phyloP scores from a whole-genome alignment of 345 rosid species.

The Chamaenerion angustifolium region DNA sequence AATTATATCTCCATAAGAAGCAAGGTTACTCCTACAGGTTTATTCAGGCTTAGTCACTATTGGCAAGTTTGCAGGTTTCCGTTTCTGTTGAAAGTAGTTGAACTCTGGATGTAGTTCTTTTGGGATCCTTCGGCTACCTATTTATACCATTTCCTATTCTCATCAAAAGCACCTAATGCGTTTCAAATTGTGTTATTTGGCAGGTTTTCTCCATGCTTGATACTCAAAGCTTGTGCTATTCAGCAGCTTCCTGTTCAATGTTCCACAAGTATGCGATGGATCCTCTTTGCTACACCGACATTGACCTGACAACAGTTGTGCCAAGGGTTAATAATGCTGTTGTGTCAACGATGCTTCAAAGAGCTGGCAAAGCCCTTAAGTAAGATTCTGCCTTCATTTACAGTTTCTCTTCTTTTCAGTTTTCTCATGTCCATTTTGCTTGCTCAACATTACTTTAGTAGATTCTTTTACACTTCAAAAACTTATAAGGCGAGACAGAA shows the following conservation, averaged over 20 bases:
- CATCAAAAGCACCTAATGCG: not conserved
- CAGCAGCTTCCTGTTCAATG: slow-evolving; percentile 65
- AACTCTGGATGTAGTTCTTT: no score
- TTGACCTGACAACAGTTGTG: slow-evolving; percentile 60
- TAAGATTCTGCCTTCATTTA: slow-evolving; percentile 11
- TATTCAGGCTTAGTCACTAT: no score
- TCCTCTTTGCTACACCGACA: slow-evolving; percentile 53
- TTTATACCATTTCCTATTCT: not conserved
- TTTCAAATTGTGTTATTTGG: not conserved
- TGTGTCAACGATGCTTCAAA: slow-evolving; percentile 68
- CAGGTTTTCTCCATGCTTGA: slow-evolving; percentile 87
- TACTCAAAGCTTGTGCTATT: slow-evolving; percentile 65
- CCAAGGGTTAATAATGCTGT: slow-evolving; percentile 56
- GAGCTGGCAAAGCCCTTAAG: slow-evolving; percentile 75
- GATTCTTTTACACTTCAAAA: no score
- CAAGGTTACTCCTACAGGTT: no score
- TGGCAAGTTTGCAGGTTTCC: no score
- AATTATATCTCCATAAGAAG: no score
- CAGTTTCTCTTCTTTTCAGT: not conserved
- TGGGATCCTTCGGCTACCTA: not conserved
- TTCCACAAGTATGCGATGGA: slow-evolving; percentile 79
- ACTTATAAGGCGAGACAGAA: no score
- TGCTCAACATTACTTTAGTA: not conserved
- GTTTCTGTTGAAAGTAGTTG: no score
- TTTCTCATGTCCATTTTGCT: not conserved